phyloP scores from a whole-genome alignment of 140 eudicot genomes.

The Anethum foeniculum region DNA sequence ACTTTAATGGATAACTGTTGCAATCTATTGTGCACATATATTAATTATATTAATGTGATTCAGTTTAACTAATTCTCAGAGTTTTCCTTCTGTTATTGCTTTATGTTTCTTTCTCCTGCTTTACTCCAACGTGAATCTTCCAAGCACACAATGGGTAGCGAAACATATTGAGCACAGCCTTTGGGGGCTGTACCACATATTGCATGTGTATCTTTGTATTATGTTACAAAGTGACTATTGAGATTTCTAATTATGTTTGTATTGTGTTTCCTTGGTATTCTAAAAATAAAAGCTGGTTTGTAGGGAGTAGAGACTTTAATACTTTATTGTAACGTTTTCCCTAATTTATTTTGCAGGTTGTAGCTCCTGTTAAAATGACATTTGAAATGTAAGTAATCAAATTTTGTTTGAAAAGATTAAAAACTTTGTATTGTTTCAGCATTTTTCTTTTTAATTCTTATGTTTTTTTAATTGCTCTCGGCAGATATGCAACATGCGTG shows the following conservation, averaged over 20 bases:
- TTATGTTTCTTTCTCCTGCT: background rate
- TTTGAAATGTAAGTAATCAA: slow-evolving; percentile 42
- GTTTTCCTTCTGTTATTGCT: background rate
- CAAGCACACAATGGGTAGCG: background rate
- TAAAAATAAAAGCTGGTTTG: background rate
- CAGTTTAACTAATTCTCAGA: background rate
- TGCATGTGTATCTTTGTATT: background rate
- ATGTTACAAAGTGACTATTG: background rate
- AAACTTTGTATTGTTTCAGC: background rate
- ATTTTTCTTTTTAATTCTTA: background rate
- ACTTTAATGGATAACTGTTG: background rate
- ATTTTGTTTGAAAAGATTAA: background rate
- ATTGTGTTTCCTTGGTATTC: background rate
- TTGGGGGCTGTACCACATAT: background rate
- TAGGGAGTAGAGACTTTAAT: background rate
- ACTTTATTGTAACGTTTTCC: background rate
- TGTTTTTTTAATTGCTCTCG: background rate
- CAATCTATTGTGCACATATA: background rate
- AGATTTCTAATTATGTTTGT: background rate
- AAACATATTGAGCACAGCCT: background rate
- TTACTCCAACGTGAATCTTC: background rate
- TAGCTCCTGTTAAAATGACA: slow-evolving; percentile 62
- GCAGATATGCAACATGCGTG: slow-evolving; percentile 41
- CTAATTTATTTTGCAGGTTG: slow-evolving; percentile 37
- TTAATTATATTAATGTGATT: background rate